A percentile compares a stretch with the other conserved stretches of the same genome.
Evolutionary conservation across 495 filamentous ascomycete genomes (phyloP).

Genomic region (Sporormia fimetaria): DNA sequence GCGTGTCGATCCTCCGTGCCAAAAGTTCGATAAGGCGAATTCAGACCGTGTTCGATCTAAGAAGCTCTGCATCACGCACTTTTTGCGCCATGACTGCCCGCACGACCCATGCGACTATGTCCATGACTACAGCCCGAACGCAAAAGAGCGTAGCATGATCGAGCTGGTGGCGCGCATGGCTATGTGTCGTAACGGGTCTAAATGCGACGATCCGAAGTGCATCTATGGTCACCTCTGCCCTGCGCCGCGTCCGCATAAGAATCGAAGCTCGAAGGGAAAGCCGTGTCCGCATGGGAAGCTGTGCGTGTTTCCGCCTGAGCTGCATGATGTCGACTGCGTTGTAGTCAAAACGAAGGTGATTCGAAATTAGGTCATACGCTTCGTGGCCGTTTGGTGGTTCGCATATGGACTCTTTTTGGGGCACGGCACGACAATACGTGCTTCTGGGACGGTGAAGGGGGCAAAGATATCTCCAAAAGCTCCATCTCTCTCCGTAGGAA

Average conservation of each 20-base stretch:
- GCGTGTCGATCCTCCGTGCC: slow-evolving; percentile 51
- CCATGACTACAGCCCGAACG: slow-evolving; percentile 58
- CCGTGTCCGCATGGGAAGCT: slow-evolving; percentile 29
- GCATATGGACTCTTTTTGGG: too few relatives aligned
- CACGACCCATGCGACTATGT: slow-evolving; percentile 65
- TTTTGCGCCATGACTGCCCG: slow-evolving; percentile 61
- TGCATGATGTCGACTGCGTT: slow-evolving; percentile 29
- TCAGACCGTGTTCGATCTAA: slow-evolving; percentile 51
- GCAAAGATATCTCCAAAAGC: too few relatives aligned
- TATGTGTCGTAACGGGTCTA: slow-evolving; percentile 61
- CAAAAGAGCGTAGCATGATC: slow-evolving; percentile 55
- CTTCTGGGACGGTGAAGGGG: too few relatives aligned
- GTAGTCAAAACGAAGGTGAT: slow-evolving; percentile 22
- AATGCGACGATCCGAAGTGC: slow-evolving; percentile 65
- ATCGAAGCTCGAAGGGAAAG: slow-evolving; percentile 14
- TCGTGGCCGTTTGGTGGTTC: background rate
- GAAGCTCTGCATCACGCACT: slow-evolving; percentile 82
- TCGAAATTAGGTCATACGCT: slow-evolving; percentile 2
- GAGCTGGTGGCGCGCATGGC: slow-evolving; percentile 64
- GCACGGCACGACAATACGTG: too few relatives aligned
- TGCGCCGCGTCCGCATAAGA: slow-evolving; percentile 17
- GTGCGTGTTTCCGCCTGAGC: slow-evolving; percentile 28
- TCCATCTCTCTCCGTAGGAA: too few relatives aligned
- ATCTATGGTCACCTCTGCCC: slow-evolving; percentile 63
- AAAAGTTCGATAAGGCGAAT: slow-evolving; percentile 46